These are phyloP conservation scores for Leavenworthia alabamica DNA, from an alignment of 345 rosid genomes.

Conservation along the genomic window DNA sequence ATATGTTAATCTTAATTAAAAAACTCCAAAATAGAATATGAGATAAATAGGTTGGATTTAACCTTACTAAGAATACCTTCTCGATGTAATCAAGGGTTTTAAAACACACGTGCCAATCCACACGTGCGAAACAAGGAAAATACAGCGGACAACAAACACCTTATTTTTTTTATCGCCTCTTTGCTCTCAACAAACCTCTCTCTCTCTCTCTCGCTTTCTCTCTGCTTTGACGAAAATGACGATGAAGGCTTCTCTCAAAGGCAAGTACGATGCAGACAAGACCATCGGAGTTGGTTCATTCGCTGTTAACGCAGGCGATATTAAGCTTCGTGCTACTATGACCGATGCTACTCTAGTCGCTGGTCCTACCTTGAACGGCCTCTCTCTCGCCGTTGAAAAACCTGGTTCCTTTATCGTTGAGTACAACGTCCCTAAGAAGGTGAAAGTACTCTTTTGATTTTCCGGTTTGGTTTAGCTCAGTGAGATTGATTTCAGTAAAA, in stretches of 20 bases:
- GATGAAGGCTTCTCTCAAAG: slow-evolving; percentile 81
- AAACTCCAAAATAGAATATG: no score
- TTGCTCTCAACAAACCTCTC: slow-evolving; percentile 3
- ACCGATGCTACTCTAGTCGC: slow-evolving; percentile 74
- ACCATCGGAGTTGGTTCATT: slow-evolving; percentile 46
- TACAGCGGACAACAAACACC: no score
- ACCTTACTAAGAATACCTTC: no score
- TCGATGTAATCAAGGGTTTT: no score
- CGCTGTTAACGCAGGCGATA: slow-evolving; percentile 54
- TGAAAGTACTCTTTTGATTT: not conserved
- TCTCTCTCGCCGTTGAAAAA: slow-evolving; percentile 67
- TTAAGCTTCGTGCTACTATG: slow-evolving; percentile 69
- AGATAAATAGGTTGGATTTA: no score
- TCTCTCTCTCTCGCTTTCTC: slow-evolving; percentile 26
- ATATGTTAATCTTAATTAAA: no score
- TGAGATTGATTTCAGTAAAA: not conserved
- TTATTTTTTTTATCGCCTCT: slow-evolving; percentile 9
- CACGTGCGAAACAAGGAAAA: not conserved
- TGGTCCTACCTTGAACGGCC: slow-evolving; percentile 76
- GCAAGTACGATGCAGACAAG: slow-evolving; percentile 54
- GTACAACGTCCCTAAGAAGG: slow-evolving; percentile 79
- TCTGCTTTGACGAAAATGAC: slow-evolving; percentile 2
- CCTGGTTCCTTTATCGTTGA: slow-evolving; percentile 78
- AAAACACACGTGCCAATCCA: not conserved
- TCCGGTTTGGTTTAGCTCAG: not conserved